Evolutionary conservation across 371 early-diverging fungal genomes (phyloP).

Genomic region (Mortierella sp.): DNA sequence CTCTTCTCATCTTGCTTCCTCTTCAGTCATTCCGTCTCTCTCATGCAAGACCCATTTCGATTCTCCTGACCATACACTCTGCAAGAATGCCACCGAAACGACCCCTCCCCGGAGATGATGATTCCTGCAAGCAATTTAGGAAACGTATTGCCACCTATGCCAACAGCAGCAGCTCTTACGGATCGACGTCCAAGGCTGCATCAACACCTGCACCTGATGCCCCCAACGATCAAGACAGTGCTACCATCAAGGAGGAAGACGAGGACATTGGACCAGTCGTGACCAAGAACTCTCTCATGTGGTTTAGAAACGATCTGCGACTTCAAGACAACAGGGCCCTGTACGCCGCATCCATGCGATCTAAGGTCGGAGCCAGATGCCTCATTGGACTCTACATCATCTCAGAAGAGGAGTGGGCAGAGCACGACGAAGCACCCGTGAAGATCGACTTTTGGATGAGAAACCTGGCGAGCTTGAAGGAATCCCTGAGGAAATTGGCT

Average conservation of each 20-base stretch:
- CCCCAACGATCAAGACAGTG: neutral
- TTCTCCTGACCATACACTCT: neutral
- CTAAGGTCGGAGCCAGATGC: constrained; percentile 28
- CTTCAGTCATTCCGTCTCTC: neutral
- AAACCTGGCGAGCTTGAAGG: constrained; percentile 53
- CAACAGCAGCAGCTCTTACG: neutral
- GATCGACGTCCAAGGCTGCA: neutral
- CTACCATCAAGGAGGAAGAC: constrained; percentile 12
- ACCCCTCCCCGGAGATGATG: neutral
- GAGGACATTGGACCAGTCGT: constrained; percentile 10
- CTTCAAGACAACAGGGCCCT: constrained; percentile 60
- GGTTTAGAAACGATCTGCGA: constrained; percentile 66
- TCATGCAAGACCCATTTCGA: constrained; percentile 2
- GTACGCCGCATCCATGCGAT: constrained; percentile 42
- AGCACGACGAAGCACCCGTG: constrained; percentile 64
- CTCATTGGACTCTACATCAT: constrained; percentile 62
- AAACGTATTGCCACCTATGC: constrained; percentile 2
- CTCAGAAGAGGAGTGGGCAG: constrained; percentile 61
- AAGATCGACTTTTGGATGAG: constrained; percentile 68
- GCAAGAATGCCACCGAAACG: neutral
- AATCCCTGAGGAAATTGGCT: constrained; percentile 44
- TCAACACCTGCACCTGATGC: neutral
- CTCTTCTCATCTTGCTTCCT: no score
- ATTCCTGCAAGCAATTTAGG: neutral
- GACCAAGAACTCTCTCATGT: constrained; percentile 54